These are phyloP conservation scores for Tulasnella sp. DNA, from an alignment of 768 basidiomycete species.

Conservation along the genomic window DNA sequence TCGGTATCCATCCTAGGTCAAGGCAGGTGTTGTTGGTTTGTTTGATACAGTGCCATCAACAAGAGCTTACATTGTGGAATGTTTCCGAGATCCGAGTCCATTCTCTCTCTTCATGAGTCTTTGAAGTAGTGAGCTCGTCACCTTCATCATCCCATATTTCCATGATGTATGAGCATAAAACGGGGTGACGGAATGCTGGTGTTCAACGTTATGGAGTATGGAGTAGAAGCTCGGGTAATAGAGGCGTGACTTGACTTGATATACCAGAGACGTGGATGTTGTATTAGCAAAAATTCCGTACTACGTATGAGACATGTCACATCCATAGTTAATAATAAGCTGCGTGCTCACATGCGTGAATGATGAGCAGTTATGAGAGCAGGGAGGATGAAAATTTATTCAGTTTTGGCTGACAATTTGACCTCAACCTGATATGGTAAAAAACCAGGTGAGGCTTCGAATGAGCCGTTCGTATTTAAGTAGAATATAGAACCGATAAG, in stretches of 20 bases:
- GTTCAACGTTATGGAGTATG: background rate
- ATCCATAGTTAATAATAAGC: conserved; percentile 5
- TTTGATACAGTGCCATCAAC: background rate
- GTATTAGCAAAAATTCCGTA: no score
- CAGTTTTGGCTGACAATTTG: conserved; percentile 10
- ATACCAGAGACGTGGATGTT: no score
- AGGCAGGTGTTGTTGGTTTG: background rate
- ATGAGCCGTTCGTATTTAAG: background rate
- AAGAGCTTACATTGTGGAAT: conserved; percentile 24
- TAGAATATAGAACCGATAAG: background rate
- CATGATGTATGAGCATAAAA: background rate
- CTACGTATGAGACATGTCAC: no score
- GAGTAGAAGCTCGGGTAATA: background rate
- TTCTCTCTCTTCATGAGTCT: conserved; percentile 20
- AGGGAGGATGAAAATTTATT: background rate
- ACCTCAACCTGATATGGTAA: conserved; percentile 4
- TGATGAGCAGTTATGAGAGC: conserved; percentile 3
- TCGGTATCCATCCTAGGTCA: conserved; percentile 72
- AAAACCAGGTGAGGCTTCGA: conserved; percentile 12
- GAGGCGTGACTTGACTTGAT: background rate
- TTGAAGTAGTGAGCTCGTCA: background rate
- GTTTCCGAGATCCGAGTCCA: conserved; percentile 22
- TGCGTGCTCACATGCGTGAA: conserved; percentile 5
- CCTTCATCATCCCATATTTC: conserved; percentile 13
- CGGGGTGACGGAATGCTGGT: background rate